Base-by-base conservation (phyloP, 2,329 filamentous ascomycete genomes). In the Phoma herbarum region DNA sequence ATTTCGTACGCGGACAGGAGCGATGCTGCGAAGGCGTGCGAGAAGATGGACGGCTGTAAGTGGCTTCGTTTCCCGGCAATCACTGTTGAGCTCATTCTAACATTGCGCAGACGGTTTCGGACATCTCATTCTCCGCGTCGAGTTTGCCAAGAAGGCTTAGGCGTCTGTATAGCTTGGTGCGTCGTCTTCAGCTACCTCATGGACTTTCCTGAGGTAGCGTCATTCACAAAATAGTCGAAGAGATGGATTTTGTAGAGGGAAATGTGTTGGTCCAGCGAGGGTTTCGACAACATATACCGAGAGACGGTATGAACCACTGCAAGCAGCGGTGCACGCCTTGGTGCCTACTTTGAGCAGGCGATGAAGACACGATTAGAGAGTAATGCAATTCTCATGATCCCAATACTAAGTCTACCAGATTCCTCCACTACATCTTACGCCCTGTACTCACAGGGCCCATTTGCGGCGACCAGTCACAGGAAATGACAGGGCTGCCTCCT, bases 11-110 rank as follows among this genome's bases (percentile, higher is more conserved):
- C 90, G 60, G 95, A 99, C 79, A 85, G 95, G 69, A 80, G 84
- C 68, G 95, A 99, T 79, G 95, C 95, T 68, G 91, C 91, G 70
- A 91, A 90, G 83, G 95, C 95, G 39, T 96, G 92, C 82, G 90
- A 90, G 82, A 97, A 97, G 86, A 94, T 99, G 92, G 95, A 99
- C 81, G 95, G 95, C 74, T 97, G 83, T 86, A 82, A 78, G 84
- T 83, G 44, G 16, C 46, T 8, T 23, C n/a, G 12, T 16, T 4
- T 1, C 16, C 14, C 8, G 31, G 14, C 9, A 8, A n/a, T 18
- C 9, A 9, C 9, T n/a, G 0, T 20, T 9, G 23, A 2, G 8
- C 3, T 4, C 23, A 23, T 62, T 48, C 72, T 75, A 63, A 75
- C 54, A 25, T 1, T 23, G 2, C 16, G 5, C 60, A 78, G 75